Evolutionary conservation across 2,329 filamentous ascomycete species (phyloP).

Genomic region (Pseudogymnoascus sp.): DNA sequence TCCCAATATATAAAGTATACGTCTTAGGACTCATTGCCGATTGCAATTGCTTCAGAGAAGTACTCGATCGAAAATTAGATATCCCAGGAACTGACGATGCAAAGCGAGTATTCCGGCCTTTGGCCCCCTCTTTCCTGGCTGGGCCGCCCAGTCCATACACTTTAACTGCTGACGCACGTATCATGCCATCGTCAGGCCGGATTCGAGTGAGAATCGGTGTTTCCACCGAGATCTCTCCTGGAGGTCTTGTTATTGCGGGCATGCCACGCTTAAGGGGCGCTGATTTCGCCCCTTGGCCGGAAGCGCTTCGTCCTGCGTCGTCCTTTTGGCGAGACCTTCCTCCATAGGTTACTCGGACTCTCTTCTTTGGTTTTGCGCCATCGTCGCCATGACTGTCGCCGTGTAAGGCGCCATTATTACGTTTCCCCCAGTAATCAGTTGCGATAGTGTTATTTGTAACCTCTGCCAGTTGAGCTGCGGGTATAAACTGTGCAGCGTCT

Average conservation of each 20-base stretch:
- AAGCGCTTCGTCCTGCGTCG: background rate
- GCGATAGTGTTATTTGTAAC: background rate
- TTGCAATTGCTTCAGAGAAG: background rate
- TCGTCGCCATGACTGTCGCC: background rate
- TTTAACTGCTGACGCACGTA: background rate
- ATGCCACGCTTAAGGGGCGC: background rate
- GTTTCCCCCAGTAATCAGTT: background rate
- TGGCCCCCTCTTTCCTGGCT: background rate
- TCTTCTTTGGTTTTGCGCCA: background rate
- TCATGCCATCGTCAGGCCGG: background rate
- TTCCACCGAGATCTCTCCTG: slow-evolving; percentile 28
- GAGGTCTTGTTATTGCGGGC: slow-evolving; percentile 12
- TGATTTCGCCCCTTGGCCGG: background rate
- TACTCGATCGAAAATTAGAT: background rate
- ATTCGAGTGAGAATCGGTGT: slow-evolving; percentile 29
- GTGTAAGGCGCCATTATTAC: background rate
- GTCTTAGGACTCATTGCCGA: background rate
- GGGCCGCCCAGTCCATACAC: background rate
- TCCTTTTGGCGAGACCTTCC: background rate
- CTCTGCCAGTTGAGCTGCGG: slow-evolving; percentile 8
- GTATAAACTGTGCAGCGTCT: slow-evolving; percentile 24
- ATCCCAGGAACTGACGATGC: background rate
- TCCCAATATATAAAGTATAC: slow-evolving; percentile 39
- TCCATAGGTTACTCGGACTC: background rate
- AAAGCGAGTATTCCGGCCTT: background rate